Percentiles rank a stretch among this genome's conserved stretches.
Conservation (phyloP, 2,329 filamentous ascomycete species). For the Aureobasidium sp. region DNA sequence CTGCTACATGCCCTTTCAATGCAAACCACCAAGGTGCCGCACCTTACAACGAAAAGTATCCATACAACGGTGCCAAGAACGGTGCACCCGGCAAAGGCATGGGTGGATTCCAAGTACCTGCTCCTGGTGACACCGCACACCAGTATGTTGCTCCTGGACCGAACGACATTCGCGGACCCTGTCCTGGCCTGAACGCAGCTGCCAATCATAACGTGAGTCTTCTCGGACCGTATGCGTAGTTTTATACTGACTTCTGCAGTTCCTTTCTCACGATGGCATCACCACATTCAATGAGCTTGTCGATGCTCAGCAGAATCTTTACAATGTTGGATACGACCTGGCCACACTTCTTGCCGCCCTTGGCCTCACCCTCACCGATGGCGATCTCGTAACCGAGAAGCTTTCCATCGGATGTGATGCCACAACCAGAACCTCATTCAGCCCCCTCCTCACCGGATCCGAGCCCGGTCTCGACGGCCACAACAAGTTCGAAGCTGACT, state of each 20-base stretch:
- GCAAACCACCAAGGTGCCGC: constrained; percentile 30
- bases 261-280: constrained; percentile 36
- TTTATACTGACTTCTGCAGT: constrained; percentile 15
- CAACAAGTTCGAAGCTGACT: constrained; percentile 37
- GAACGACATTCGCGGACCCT: constrained; percentile 34
- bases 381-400: constrained; percentile 34
- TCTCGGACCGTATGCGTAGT: not conserved
- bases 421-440: constrained; percentile 32
- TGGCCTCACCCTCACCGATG: constrained; percentile 32
- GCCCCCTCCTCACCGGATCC: constrained; percentile 26
- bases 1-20: constrained; percentile 31
- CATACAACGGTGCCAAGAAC: constrained; percentile 37
- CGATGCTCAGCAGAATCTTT: constrained; percentile 38
- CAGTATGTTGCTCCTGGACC: constrained; percentile 29
- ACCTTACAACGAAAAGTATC: constrained; percentile 24
- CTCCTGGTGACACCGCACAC: constrained; percentile 31
- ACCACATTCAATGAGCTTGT: constrained; percentile 36
- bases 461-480: constrained; percentile 37
- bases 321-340: constrained; percentile 37
- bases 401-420: constrained; percentile 39
- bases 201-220: constrained; percentile 31
- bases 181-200: constrained; percentile 35
- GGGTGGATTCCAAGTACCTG: constrained; percentile 38
- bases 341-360: constrained; percentile 32
- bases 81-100: constrained; percentile 32